Evolutionary conservation across 1,284 basidiomycete genomes (phyloP).

Genomic region (Cutaneotrichosporon sp.): DNA sequence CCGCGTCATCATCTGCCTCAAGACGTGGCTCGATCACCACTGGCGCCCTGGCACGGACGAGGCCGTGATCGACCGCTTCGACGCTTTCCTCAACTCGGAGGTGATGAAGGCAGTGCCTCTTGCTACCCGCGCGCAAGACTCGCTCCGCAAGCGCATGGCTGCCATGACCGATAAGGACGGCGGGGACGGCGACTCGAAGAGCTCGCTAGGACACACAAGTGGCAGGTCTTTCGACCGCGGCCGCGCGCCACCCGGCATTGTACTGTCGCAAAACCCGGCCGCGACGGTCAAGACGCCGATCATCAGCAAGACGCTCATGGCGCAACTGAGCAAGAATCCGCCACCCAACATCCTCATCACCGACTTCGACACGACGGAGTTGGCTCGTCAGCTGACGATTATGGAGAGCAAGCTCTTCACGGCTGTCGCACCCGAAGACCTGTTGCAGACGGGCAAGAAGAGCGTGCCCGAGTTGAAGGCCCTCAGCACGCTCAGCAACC

Average conservation of each 20-base stretch:
- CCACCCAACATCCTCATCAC: constrained; percentile 68
- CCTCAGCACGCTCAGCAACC: constrained; percentile 88
- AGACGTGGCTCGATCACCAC: constrained; percentile 86
- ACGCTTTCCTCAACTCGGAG: constrained; percentile 47
- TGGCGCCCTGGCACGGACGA: constrained; percentile 72
- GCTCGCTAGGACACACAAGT: not conserved
- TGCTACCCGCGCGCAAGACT: constrained; percentile 42
- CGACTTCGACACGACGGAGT: constrained; percentile 91
- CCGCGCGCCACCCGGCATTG: constrained; percentile 14
- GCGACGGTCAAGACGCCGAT: constrained; percentile 59
- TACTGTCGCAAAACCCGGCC: constrained; percentile 10
- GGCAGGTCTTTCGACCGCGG: constrained; percentile 26
- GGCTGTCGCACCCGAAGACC: constrained; percentile 86
- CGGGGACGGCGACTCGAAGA: constrained; percentile 5
- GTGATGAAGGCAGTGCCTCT: constrained; percentile 44
- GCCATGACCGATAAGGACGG: constrained; percentile 19
- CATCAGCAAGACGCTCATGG: constrained; percentile 77
- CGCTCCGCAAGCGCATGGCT: constrained; percentile 31
- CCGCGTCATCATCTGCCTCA: constrained; percentile 86
- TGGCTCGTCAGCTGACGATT: constrained; percentile 91
- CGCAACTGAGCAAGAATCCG: constrained; percentile 48
- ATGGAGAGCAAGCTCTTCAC: constrained; percentile 86
- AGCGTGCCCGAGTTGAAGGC: constrained; percentile 73
- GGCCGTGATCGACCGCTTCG: constrained; percentile 49
- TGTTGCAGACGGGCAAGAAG: constrained; percentile 76